Evolutionary conservation across 2,329 filamentous ascomycete species (phyloP).

Genomic region (Hortaea werneckii): DNA sequence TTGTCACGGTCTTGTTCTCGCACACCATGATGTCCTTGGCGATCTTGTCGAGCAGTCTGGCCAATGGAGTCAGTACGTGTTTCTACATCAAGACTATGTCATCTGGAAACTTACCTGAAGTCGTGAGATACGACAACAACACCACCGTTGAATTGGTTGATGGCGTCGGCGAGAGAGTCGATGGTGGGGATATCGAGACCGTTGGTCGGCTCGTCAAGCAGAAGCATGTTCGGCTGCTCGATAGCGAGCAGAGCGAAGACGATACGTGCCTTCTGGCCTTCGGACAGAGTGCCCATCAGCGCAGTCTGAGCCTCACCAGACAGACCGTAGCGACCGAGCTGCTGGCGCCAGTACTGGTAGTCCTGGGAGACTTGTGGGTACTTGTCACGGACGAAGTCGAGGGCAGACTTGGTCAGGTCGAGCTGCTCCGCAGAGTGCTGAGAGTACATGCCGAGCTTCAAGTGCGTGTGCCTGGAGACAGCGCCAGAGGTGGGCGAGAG

Average conservation of each 20-base stretch:
- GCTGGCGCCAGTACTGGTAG: slow-evolving; percentile 98
- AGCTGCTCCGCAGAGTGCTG: slow-evolving; percentile 98
- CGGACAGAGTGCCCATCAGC: slow-evolving; percentile 93
- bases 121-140: slow-evolving; percentile 98
- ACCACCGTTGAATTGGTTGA: slow-evolving; percentile 92
- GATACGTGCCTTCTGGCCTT: slow-evolving; percentile 96
- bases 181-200: slow-evolving; percentile 98
- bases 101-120: slow-evolving; percentile 64
- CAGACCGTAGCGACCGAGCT: slow-evolving; percentile 89
- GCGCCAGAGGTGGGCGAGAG: slow-evolving; percentile 72
- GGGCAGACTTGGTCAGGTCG: slow-evolving; percentile 90
- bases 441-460: slow-evolving; percentile 96
- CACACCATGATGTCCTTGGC: slow-evolving; percentile 99
- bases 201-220: slow-evolving; percentile 98
- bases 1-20: slow-evolving; percentile 87
- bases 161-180: slow-evolving; percentile 92
- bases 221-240: slow-evolving; percentile 91
- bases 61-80: slow-evolving; percentile 26
- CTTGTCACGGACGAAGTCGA: slow-evolving; percentile 97
- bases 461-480: slow-evolving; percentile 87
- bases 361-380: slow-evolving; percentile 83
- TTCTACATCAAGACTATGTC: not conserved
- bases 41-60: slow-evolving; percentile 93
- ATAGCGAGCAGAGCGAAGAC: slow-evolving; percentile 95
- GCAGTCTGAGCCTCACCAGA: slow-evolving; percentile 90